These are phyloP conservation scores for Oropetium thomaeum DNA, from an alignment of 176 grass and related monocot species.

Conservation along the genomic window DNA sequence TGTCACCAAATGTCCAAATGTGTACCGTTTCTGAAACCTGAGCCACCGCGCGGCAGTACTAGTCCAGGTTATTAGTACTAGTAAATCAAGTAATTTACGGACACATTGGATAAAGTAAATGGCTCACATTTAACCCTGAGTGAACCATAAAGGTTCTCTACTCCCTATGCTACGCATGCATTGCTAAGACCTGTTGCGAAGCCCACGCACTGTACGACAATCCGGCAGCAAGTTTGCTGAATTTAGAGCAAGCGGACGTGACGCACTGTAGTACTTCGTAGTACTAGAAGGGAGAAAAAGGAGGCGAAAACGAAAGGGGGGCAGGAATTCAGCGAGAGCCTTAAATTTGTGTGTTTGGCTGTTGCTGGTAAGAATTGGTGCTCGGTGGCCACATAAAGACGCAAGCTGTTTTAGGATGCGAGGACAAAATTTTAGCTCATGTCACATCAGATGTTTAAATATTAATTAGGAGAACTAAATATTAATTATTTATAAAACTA, in stretches of 20 bases:
- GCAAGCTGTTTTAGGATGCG: neutral
- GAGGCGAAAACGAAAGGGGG: neutral
- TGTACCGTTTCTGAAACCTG: neutral
- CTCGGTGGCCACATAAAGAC: neutral
- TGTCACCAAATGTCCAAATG: neutral
- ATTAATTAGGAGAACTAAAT: too few relatives aligned
- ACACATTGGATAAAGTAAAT: too few relatives aligned
- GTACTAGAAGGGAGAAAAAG: neutral
- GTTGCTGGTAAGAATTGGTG: neutral
- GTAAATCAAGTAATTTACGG: too few relatives aligned
- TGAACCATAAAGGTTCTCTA: too few relatives aligned
- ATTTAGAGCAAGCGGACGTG: neutral
- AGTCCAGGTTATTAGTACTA: too few relatives aligned
- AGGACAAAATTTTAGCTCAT: too few relatives aligned
- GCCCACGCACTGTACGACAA: neutral
- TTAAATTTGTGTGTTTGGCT: neutral
- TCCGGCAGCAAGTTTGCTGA: neutral
- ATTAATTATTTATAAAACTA: too few relatives aligned
- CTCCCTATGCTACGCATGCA: neutral
- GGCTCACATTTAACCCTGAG: too few relatives aligned
- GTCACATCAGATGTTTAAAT: too few relatives aligned
- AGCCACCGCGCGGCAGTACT: neutral
- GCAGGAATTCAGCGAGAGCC: slow-evolving; percentile 3
- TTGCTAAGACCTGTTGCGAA: neutral
- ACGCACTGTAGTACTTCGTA: too few relatives aligned